Evolutionary conservation across 805 yeast genomes (phyloP), one percentile per base, ranked within the genome.

Genomic region (Brettanomyces custersianus): DNA sequence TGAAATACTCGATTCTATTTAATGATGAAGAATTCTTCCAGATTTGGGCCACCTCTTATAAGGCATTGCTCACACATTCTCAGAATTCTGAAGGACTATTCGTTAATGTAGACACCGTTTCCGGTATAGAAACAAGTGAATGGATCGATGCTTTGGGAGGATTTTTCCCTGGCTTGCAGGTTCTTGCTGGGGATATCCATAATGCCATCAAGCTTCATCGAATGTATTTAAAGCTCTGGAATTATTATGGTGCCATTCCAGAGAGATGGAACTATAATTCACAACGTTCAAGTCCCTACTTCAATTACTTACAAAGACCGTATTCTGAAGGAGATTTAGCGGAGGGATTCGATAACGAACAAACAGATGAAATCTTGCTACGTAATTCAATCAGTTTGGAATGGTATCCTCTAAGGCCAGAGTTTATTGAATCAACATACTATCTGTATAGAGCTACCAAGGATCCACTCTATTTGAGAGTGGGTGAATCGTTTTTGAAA

Each of bases 321-420:
- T 49, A 48, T 29, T 39, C 38, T 22, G 34, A 39, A 18, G 50
- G 52, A 5, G 46, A 47, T 31, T 18, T 43, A 2, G 39, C 53
- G 7, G 36, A 38, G 10, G 52, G 54, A 1, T 40, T 52, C 19
- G 38, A 46, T 21, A 9, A 27, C 3, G 48, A 46, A 10, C 40
- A 43, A 16, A 54, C 59, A 1, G 40, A 51, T 18, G 50, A 51
- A 20, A 31, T 47, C 2, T 29, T 53, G 11, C 43, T 56, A 17
- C 42, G 45, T 5, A 61, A 60, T 29, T 61, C 72, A 1, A 57
- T 82, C 3, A 62, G 72, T 0, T 59, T 86, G 23, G 94, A 84
- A 51, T 88, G 96, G 96, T 88, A 85, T 49, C 95, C 96, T 2
- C 62, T 88, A 30, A 63, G 97, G 37, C 97, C 97, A 0, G 97